Conservation (phyloP, 257 asterid species). For the Solanum peruvianum region DNA sequence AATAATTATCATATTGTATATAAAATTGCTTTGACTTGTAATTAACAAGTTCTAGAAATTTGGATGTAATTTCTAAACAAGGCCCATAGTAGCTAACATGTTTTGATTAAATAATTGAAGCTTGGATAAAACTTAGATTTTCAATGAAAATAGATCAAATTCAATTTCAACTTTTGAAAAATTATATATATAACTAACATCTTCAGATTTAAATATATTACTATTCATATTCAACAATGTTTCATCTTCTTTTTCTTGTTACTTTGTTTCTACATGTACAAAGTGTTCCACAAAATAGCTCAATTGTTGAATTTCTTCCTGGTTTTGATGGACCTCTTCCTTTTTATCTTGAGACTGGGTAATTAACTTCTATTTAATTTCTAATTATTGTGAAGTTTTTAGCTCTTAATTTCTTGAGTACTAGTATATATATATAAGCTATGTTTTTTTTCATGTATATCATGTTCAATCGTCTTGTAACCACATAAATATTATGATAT, state of each 20-base stretch:
- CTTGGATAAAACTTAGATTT: too few species aligned
- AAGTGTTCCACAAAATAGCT: not conserved
- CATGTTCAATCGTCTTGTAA: not conserved
- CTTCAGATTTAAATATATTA: not conserved
- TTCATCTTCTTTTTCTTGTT: not conserved
- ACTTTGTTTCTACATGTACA: not conserved
- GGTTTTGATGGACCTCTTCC: constrained; percentile 6
- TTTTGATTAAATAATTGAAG: too few species aligned
- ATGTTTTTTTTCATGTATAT: too few species aligned
- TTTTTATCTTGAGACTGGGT: constrained; percentile 1
- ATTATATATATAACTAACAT: too few species aligned
- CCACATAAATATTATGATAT: too few species aligned
- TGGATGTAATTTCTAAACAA: not conserved
- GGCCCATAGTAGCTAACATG: not conserved
- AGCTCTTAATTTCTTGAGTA: not conserved
- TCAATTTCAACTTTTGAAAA: too few species aligned
- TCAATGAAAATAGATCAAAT: too few species aligned
- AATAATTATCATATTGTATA: too few species aligned
- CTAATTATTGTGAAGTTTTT: not conserved
- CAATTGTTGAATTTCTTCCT: not conserved
- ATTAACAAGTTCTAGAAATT: not conserved
- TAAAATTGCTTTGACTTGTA: not conserved
- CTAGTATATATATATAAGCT: too few species aligned
- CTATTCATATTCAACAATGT: not conserved
- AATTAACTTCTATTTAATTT: not conserved